Conservation (phyloP, 371 early-diverging fungal genomes). For the Smittium culicis region DNA sequence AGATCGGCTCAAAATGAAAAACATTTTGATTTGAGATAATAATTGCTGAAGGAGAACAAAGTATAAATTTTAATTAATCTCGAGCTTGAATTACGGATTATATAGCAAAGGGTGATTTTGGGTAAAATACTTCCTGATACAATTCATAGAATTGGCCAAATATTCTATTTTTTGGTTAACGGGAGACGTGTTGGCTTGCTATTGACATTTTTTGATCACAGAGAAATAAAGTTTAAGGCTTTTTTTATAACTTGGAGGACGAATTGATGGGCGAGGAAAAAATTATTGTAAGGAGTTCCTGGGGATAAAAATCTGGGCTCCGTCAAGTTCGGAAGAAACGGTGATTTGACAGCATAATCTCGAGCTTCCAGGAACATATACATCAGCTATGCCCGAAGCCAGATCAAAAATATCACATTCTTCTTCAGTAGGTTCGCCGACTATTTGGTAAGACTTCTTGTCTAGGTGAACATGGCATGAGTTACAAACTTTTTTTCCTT, state of each 20-base stretch:
- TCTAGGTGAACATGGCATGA: slow-evolving; percentile 5
- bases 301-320: not conserved
- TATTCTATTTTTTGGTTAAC: not conserved
- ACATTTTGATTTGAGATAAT: no score
- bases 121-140: not conserved
- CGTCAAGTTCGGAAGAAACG: not conserved
- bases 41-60: no score
- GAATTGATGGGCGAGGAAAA: no score
- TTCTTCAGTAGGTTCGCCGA: slow-evolving; percentile 6
- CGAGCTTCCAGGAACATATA: not conserved
- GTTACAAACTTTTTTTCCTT: not conserved
- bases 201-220: no score
- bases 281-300: no score
- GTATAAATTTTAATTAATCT: no score
- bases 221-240: no score
- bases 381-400: not conserved
- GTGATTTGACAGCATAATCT: not conserved
- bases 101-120: not conserved
- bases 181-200: no score
- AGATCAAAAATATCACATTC: slow-evolving; percentile 6
- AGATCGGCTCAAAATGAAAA: no score
- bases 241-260: no score
- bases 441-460: not conserved
- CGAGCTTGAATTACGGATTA: no score
- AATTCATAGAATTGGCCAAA: not conserved